Percentiles rank a stretch among this genome's conserved stretches.
Conservation (phyloP, 352 stramenopile species). For the Blastocystis sp. region DNA sequence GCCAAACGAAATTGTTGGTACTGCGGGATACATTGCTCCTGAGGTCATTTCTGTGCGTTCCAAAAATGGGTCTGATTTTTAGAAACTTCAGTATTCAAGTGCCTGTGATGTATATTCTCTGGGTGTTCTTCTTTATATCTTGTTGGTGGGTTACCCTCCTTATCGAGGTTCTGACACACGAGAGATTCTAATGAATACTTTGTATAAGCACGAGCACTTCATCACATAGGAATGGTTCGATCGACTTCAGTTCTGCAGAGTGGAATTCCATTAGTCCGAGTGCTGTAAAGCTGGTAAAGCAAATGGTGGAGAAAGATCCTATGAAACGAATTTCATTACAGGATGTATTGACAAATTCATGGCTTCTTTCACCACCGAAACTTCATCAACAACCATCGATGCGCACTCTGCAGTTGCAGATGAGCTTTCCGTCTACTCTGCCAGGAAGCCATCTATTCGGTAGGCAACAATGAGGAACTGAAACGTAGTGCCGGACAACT, state of each 20-base stretch:
- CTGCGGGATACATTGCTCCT: constrained; percentile 30
- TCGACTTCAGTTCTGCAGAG: not conserved
- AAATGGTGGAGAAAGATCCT: constrained; percentile 11
- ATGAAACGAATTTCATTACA: not conserved
- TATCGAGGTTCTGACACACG: not conserved
- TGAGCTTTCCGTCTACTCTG: constrained; percentile 37
- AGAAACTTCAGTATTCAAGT: not conserved
- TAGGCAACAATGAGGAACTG: not conserved
- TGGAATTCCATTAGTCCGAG: not conserved
- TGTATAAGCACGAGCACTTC: not conserved
- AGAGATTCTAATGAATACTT: not conserved
- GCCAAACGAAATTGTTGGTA: constrained; percentile 24
- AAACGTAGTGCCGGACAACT: not conserved
- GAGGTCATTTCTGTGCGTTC: not conserved
- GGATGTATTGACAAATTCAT: not conserved
- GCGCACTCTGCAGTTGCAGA: not conserved
- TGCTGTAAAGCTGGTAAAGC: not conserved
- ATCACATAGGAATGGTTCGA: not conserved
- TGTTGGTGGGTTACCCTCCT: not conserved
- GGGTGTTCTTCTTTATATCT: constrained; percentile 23
- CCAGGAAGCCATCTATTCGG: constrained; percentile 5
- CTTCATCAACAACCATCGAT: not conserved
- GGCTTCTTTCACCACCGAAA: not conserved
- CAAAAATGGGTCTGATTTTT: not conserved
- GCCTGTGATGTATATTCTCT: constrained; percentile 27